Evolutionary conservation across 345 rosid species (phyloP), one percentile per base, ranked within the genome.

Genomic region (Syzygium aqueum): DNA sequence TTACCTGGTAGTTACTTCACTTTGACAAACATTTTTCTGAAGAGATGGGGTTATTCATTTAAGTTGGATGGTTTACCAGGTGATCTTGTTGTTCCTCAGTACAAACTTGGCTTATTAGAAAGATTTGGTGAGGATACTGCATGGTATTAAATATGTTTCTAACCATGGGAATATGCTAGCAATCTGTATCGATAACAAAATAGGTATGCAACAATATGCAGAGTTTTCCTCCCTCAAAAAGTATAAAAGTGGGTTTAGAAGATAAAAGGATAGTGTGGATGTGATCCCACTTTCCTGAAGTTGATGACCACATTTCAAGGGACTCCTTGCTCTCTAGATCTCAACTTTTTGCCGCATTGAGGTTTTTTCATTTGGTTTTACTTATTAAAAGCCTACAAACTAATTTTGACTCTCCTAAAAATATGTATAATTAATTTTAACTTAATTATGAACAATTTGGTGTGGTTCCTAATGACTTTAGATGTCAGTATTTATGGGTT

Each of bases 1-100:
- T 82, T 95, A 98, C 91, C 93, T 97, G 98, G 99, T 95, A 91
- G 90, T 78, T 59, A 17, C 51, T 22, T 25, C 54, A 7, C 50
- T 82, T 78, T 49, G 8, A 67, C 57, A 21, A 9, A 19, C 82
- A 73, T 73, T 21, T 73, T 73, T 73, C 27, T 73, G 82, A 73
- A 73, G 49, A 37, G 82, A 33, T 73, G 82, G 14, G 19, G 4
- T 61, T n/a, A n/a, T n/a, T 61, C 73, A n/a, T 61, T 61, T 61
- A 61, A 61, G 73, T 61, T n/a, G 33, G 17, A 61, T 61, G 73
- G 37, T 28, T 13, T n/a, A n/a, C 37, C 37, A 61, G 73, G 37
- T 61, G 73, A n/a, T 61, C 73, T 61, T 61, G 73, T 61, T 61
- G 73, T 61, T 61, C 37, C 37, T 61, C 73, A n/a, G 73, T 8